A percentile compares a stretch with the other conserved stretches of the same genome.
Conservation (phyloP, 164 flowering plant genomes). For the Cinnamomum micranthum region DNA sequence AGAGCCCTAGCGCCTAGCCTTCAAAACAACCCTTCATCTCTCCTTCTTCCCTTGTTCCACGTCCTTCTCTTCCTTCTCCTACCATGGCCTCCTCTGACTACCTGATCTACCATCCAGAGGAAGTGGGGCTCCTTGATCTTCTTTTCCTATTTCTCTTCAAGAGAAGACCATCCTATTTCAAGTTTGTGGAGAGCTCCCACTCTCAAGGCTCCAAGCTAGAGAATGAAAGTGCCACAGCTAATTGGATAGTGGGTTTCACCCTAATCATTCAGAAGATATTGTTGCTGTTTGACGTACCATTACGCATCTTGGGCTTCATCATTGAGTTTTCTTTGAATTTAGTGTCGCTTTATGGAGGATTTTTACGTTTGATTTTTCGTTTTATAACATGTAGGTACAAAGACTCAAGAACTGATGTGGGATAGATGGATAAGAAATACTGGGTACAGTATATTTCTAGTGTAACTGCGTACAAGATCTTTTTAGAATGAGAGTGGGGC, state of each 20-base stretch:
- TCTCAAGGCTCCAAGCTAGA: background rate
- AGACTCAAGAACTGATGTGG: too few species aligned
- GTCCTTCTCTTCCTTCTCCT: background rate
- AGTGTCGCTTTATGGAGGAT: constrained; percentile 16
- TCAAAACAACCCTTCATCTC: background rate
- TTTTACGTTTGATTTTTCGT: constrained; percentile 1
- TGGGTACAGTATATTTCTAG: background rate
- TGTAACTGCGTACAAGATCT: too few species aligned
- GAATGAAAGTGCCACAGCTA: background rate
- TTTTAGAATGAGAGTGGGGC: too few species aligned
- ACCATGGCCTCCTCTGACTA: background rate
- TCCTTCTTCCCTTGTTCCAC: background rate
- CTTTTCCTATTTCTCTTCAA: constrained; percentile 6
- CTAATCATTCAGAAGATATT: constrained; percentile 11
- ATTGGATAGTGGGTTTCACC: background rate
- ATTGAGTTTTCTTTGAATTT: constrained; percentile 20
- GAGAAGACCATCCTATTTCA: background rate
- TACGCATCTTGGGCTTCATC: constrained; percentile 1
- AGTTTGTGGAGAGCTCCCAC: background rate
- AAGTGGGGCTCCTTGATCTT: constrained; percentile 8
- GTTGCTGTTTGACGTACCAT: background rate
- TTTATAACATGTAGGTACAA: background rate
- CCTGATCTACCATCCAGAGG: constrained; percentile 8
- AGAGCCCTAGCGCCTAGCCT: background rate
- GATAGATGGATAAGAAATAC: too few species aligned